Percentiles rank a stretch among this genome's conserved stretches.
Evolutionary conservation across 1,284 basidiomycete genomes (phyloP).

Genomic region (Termitomyces sp.): DNA sequence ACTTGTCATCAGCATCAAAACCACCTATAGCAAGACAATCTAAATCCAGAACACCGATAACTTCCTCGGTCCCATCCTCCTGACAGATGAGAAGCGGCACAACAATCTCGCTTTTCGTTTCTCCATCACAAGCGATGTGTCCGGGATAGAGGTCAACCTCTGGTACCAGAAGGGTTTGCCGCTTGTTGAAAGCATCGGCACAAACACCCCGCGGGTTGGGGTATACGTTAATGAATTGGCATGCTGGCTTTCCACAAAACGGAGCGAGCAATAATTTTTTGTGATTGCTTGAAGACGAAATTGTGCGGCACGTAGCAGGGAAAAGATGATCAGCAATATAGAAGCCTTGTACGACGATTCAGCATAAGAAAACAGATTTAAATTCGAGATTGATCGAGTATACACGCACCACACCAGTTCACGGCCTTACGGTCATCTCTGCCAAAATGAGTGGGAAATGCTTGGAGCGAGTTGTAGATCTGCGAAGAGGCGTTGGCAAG

Average conservation of each 20-base stretch:
- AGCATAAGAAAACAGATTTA: neutral
- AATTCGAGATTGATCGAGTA: neutral
- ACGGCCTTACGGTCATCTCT: constrained; percentile 56
- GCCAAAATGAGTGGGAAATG: constrained; percentile 66
- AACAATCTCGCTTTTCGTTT: constrained; percentile 84
- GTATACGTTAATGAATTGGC: constrained; percentile 68
- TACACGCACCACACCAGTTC: constrained; percentile 80
- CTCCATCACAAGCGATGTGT: constrained; percentile 86
- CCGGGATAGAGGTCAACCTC: constrained; percentile 80
- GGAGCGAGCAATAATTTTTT: constrained; percentile 67
- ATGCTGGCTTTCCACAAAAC: constrained; percentile 86
- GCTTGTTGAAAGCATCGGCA: constrained; percentile 65
- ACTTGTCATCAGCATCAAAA: constrained; percentile 71
- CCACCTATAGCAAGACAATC: constrained; percentile 72
- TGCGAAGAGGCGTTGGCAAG: constrained; percentile 78
- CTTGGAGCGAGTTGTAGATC: constrained; percentile 71
- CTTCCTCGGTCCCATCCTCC: constrained; percentile 31
- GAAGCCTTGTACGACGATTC: constrained; percentile 54
- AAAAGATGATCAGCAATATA: constrained; percentile 69
- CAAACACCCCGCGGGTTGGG: constrained; percentile 72
- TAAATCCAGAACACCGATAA: constrained; percentile 78
- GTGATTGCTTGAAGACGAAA: constrained; percentile 15
- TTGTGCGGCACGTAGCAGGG: constrained; percentile 39
- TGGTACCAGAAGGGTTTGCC: constrained; percentile 56
- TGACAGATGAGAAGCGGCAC: constrained; percentile 56